Conservation (phyloP, 1,284 basidiomycete genomes). For the Mycena sp. region DNA sequence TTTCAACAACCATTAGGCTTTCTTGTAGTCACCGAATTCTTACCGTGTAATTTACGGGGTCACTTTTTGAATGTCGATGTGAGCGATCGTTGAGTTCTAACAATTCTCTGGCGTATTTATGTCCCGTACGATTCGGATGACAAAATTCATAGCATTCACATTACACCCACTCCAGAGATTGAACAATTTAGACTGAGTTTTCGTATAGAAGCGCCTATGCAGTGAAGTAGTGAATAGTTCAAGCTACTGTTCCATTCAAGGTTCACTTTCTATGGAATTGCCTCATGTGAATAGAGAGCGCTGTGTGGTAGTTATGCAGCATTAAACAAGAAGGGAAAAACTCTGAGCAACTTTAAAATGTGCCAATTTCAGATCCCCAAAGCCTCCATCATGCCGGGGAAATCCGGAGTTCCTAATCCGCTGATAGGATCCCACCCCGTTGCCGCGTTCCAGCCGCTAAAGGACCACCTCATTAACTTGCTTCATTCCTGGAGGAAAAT, state of each 20-base stretch:
- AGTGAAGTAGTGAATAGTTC: slow-evolving; percentile 1
- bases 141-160: slow-evolving; percentile 4
- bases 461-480: not conserved
- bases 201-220: not conserved
- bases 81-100: slow-evolving; percentile 4
- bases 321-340: not conserved
- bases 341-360: not conserved
- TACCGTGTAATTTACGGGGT: not conserved
- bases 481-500: not conserved
- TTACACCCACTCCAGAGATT: not conserved
- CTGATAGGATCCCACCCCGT: slow-evolving; percentile 16
- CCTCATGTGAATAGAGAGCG: not conserved
- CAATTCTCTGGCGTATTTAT: not conserved
- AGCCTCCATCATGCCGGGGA: slow-evolving; percentile 10
- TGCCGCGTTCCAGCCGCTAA: not conserved
- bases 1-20: not conserved
- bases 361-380: slow-evolving; percentile 16
- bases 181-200: slow-evolving; percentile 8
- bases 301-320: not conserved
- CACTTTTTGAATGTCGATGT: slow-evolving; percentile 7
- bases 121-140: slow-evolving; percentile 3
- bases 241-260: slow-evolving; percentile 3
- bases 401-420: slow-evolving; percentile 20
- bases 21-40: not conserved
- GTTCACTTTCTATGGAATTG: not conserved